Evolutionary conservation across 192 early-diverging fungal genomes (phyloP).

Genomic region (Backusella luteola): DNA sequence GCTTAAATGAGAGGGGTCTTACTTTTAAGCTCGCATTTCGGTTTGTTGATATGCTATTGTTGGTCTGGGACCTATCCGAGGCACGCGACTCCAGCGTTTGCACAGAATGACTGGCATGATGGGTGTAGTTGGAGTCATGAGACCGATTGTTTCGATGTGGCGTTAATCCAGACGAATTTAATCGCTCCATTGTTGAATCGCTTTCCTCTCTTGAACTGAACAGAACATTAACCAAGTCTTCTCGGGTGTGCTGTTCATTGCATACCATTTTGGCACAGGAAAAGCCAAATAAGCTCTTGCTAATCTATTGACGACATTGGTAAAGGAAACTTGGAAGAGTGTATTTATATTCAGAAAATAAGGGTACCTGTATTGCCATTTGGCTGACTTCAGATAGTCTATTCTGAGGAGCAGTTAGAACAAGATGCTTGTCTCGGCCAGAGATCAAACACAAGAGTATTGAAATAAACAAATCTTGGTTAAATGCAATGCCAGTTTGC

Average conservation of each 20-base stretch:
- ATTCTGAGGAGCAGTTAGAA: slow-evolving; percentile 42
- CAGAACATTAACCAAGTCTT: slow-evolving; percentile 29
- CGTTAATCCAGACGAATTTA: not conserved
- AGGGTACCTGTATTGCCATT: slow-evolving; percentile 44
- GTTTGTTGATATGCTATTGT: not conserved
- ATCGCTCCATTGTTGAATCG: slow-evolving; percentile 9
- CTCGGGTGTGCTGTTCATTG: slow-evolving; percentile 32
- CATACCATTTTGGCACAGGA: slow-evolving; percentile 45
- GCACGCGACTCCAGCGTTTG: not conserved
- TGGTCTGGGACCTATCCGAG: slow-evolving; percentile 6
- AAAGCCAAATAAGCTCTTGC: slow-evolving; percentile 43
- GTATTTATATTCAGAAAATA: not conserved
- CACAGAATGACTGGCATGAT: slow-evolving; percentile 12
- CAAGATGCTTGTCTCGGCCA: slow-evolving; percentile 44
- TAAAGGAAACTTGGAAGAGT: no score
- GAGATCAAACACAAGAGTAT: slow-evolving; percentile 54
- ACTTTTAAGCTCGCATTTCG: not conserved
- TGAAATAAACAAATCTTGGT: slow-evolving; percentile 55
- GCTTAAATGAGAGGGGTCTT: not conserved
- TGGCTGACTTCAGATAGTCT: slow-evolving; percentile 41
- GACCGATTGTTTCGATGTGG: not conserved
- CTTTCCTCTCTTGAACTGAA: slow-evolving; percentile 17
- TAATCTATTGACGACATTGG: slow-evolving; percentile 36
- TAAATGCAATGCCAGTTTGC: slow-evolving; percentile 41
- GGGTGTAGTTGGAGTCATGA: not conserved